Base-by-base conservation (phyloP, 768 basidiomycete species). In the Trametes coccinea region DNA sequence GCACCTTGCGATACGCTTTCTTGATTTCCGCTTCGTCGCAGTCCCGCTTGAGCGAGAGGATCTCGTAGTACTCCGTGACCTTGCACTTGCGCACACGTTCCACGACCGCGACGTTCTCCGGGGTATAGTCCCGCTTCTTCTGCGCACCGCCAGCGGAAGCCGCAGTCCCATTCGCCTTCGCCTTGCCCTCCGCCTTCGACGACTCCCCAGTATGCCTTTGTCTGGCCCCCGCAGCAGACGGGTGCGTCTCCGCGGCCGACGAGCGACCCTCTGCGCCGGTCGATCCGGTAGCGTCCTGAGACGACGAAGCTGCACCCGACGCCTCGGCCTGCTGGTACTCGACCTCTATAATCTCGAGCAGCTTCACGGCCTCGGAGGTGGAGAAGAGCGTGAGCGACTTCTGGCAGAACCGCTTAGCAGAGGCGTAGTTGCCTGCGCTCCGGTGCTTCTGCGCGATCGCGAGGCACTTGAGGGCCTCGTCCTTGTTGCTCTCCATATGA, bases 1-100 rank as follows among this genome's bases (percentile, higher is more conserved):
- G 58, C 57, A 96, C 95, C 85, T 97, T 98, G 56, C 95, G 84
- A 80, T 98, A 98, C 7, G 95, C 95, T 77, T 92, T 95, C 82
- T 97, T 95, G 57, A 95, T 82, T 40, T 93, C 93, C 4, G 71
- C 80, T 70, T 94, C 93, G 37, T 92, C 90, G 69, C 93, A 94
- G 14, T 87, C 88, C 73, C 80, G 85, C 74, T 89, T 85, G 65
- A 94, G 73, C 5, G 83, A 80, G 67, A 98, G 74, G 63, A 98
- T 98, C 73, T 93, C 93, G 73, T 98, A 98, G 73, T 96, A 98
- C 70, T 91, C 88, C 30, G 92, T 91, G 30, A 87, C 83, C 74
- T 91, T 93, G 80, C 96, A 98, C 33, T 79, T 72, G 68, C 89
- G 82, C 49, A 98, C 90, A 52, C 94, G 80, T 74, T 91, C 90